Base-by-base conservation (phyloP, 768 basidiomycete species). In the Leucocoprinus birnbaumii region DNA sequence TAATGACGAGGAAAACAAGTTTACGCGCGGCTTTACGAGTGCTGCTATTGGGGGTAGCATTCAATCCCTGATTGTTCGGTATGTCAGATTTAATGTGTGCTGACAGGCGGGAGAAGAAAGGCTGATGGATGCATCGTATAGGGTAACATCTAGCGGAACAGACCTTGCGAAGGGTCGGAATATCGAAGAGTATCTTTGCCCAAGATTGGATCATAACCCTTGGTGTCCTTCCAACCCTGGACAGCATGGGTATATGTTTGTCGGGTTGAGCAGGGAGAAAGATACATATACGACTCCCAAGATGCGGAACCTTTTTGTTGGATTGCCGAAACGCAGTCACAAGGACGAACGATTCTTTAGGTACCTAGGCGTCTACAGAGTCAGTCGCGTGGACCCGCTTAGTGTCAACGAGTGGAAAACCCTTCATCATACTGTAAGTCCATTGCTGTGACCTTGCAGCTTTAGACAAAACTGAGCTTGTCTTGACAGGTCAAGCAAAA, bases 241-340 rank as follows among this genome's bases (percentile, higher is more conserved):
- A 8, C 63, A 75, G 50, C 78, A 82, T 55, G 81, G 80, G 1
- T 84, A 74, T 59, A 78, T 84, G 66, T 82, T 82, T 44, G 79
- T 83, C 24, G 81, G 80, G 16, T 68, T 82, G 49, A 76, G 76
- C 8, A 71, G 66, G 40, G 80, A 82, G 40, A 66, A 69, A 41
- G 65, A 73, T 38, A 71, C 71, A 6, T 82, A 81, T 59, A 56
- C 60, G 37, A 57, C 65, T 38, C 68, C 75, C 13, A 73, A 77
- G 31, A 60, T 66, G 9, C 73, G 72, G 19, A 72, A 79, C 53
- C 53, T 82, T 7, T 83, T 83, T 53, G 69, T 82, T 16, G 75
- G 76, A 2, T 61, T 73, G 27, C 64, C 68, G 16, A 74, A 66
- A 46, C 55, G 59, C 24, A 55, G 43, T 18, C 35, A 53, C 14